These are phyloP conservation scores for Cucumis hystrix DNA, from an alignment of 306 rosid genomes.

Conservation along the genomic window DNA sequence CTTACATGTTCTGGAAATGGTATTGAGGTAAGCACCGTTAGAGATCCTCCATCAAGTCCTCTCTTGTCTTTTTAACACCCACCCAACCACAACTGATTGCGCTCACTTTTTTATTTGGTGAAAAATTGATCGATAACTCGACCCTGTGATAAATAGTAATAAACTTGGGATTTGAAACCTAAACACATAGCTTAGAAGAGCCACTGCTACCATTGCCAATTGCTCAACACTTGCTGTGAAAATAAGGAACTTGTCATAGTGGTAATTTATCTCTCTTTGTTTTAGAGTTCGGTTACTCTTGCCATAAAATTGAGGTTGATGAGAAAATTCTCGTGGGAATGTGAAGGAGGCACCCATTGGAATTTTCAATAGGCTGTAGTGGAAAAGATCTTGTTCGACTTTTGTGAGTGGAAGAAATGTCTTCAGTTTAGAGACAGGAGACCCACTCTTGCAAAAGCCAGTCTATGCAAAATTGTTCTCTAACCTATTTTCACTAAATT, in stretches of 20 bases:
- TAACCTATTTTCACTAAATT: neutral
- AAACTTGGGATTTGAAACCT: neutral
- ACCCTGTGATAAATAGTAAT: neutral
- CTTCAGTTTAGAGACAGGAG: neutral
- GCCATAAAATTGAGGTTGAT: neutral
- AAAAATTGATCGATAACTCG: neutral
- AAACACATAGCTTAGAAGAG: neutral
- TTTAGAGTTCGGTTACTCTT: neutral
- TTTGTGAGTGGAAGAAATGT: neutral
- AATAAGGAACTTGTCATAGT: neutral
- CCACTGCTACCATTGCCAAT: neutral
- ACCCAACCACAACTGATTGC: neutral
- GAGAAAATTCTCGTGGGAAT: neutral
- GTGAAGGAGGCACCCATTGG: neutral
- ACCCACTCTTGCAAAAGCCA: neutral
- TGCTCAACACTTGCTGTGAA: neutral
- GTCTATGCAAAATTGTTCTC: neutral
- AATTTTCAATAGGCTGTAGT: neutral
- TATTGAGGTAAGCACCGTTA: conserved; percentile 32
- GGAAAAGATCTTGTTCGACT: neutral
- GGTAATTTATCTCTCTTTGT: neutral
- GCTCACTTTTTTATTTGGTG: neutral
- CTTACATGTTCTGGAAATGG: conserved; percentile 33
- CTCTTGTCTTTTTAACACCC: neutral
- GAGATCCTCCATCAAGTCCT: neutral